These are phyloP conservation scores for Saturnispora bothae DNA, from an alignment of 805 yeast genomes.

Conservation along the genomic window DNA sequence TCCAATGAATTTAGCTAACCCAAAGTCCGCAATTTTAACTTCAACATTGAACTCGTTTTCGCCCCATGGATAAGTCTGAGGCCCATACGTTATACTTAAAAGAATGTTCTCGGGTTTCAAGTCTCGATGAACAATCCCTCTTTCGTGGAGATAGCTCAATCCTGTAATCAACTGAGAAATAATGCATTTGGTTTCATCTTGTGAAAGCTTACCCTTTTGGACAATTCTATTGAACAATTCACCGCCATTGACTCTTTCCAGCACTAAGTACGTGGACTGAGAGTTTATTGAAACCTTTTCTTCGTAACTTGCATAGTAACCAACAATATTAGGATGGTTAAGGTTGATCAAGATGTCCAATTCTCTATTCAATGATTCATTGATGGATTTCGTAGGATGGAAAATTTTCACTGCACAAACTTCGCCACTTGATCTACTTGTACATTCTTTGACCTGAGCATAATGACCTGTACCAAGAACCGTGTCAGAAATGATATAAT, in stretches of 20 bases:
- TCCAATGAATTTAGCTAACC: slow-evolving; percentile 60
- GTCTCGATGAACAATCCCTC: slow-evolving; percentile 89
- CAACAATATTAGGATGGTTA: slow-evolving; percentile 62
- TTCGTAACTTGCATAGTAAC: slow-evolving; percentile 42
- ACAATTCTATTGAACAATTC: slow-evolving; percentile 67
- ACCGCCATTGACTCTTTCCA: slow-evolving; percentile 67
- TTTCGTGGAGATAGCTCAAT: slow-evolving; percentile 77
- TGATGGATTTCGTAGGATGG: slow-evolving; percentile 27
- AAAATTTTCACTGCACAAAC: slow-evolving; percentile 67
- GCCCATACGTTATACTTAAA: slow-evolving; percentile 35
- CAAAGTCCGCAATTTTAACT: slow-evolving; percentile 79
- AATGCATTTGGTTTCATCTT: slow-evolving; percentile 51
- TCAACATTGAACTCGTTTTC: slow-evolving; percentile 45
- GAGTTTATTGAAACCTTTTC: slow-evolving; percentile 41
- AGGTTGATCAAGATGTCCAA: slow-evolving; percentile 53
- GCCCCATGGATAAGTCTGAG: slow-evolving; percentile 38
- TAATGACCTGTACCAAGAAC: slow-evolving; percentile 71
- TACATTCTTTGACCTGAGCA: slow-evolving; percentile 69
- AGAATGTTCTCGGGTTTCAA: slow-evolving; percentile 87
- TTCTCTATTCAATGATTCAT: slow-evolving; percentile 45
- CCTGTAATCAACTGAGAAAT: slow-evolving; percentile 49
- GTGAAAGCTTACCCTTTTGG: slow-evolving; percentile 48
- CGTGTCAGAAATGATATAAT: slow-evolving; percentile 39
- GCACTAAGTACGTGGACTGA: slow-evolving; percentile 48
- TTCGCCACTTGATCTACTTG: slow-evolving; percentile 44